Evolutionary conservation across 345 rosid genomes (phyloP).

Genomic region (Capsella bursapastoris): DNA sequence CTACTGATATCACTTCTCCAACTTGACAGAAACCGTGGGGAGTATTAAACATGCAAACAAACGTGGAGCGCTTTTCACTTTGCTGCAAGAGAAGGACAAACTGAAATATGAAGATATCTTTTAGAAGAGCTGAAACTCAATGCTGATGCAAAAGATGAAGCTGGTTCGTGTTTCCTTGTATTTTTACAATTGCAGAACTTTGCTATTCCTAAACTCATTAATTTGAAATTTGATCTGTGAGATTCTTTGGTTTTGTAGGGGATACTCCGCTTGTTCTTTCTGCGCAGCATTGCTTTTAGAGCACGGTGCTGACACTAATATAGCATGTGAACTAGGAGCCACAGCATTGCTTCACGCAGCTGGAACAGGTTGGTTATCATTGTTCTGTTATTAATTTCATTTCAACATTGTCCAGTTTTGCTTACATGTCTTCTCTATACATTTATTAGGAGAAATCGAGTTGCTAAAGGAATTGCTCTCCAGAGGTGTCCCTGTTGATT

Average conservation of each 20-base stretch:
- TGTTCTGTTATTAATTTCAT: not conserved
- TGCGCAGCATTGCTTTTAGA: conserved; percentile 85
- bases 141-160: conserved; percentile 73
- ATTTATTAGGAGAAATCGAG: conserved; percentile 63
- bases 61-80: conserved; percentile 88
- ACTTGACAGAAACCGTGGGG: conserved; percentile 60
- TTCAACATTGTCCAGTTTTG: not conserved
- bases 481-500: conserved; percentile 67
- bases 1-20: too few relatives aligned
- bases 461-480: conserved; percentile 67
- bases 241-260: conserved; percentile 53
- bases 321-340: conserved; percentile 81
- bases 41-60: conserved; percentile 89
- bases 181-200: not conserved
- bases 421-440: conserved; percentile 6
- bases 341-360: conserved; percentile 92
- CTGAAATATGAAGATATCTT: conserved; percentile 79
- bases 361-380: conserved; percentile 60
- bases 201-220: not conserved
- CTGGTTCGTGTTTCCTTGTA: conserved; percentile 53
- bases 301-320: conserved; percentile 71
- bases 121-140: conserved; percentile 82
- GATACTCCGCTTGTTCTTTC: conserved; percentile 95
- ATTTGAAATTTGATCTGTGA: conserved; percentile 16
- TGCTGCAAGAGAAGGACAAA: conserved; percentile 88